Base-by-base conservation (phyloP, 805 yeast species). In the Starmerella stellata region DNA sequence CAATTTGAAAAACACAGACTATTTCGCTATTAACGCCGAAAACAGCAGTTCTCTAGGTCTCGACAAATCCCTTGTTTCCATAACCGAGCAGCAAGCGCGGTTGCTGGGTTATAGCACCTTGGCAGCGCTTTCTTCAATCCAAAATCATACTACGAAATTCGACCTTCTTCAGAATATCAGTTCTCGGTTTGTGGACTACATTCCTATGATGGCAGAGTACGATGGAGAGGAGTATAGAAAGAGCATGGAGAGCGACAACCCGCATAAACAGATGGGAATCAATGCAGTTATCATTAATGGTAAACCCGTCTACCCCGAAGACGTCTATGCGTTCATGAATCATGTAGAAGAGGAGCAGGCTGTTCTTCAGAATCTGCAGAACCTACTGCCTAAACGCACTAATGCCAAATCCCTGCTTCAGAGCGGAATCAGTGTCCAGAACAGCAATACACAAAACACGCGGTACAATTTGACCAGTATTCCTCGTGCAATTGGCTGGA, bases 211-310 rank as follows among this genome's bases (percentile, higher is more conserved):
- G 14, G 44, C 49, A 4, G 35, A 39, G 1, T 38, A 39, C 1
- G 42, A 29, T 13, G 54, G 15, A 25, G 29, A 9, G 42, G 41
- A 5, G 57, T 53, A 43, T 42, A 38, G 15, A 50, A 50, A 9
- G 44, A 46, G 1, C 51, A 52, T 21, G 38, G 34, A n/a, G 38
- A 37, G 8, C 15, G 35, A 2, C 49, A 46, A 5, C 39, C 16
- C 20, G 33, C 52, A 17, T 30, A 38, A 2, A 17, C 19, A 7
- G 5, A 44, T 47, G 5, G 61, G 60, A 3, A 46, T 45, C 27
- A 52, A 52, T 32, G 40, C 49, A 1, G 40, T 85, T 1, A 76
- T 70, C 44, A 49, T 81, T 17, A 81, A 82, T 55, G 92, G 93
- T 1, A 69, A 76, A 0, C 63, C 74, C 2, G 55, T 41, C 4